A percentile compares a stretch with the other conserved stretches of the same genome.
Evolutionary conservation across 345 rosid species (phyloP).

Genomic region (Citrus cavaleriei): DNA sequence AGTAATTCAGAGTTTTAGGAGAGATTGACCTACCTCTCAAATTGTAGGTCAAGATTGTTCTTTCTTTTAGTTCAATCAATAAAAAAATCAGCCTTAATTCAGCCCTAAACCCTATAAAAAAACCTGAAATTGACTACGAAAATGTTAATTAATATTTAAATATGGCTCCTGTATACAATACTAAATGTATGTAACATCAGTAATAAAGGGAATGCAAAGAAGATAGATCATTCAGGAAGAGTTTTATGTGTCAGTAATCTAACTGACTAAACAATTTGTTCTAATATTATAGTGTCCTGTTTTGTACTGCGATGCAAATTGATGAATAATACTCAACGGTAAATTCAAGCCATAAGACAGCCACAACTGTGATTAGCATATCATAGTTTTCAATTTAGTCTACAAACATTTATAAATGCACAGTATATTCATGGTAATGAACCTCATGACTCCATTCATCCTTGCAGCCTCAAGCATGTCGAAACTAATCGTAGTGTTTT

Average conservation of each 20-base stretch:
- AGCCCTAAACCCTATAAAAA: too few species aligned
- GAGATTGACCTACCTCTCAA: too few species aligned
- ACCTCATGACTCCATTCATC: constrained; percentile 87
- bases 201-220: not conserved
- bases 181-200: not conserved
- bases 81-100: too few species aligned
- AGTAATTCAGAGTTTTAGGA: too few species aligned
- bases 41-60: too few species aligned
- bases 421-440: constrained; percentile 5
- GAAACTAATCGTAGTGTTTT: constrained; percentile 95
- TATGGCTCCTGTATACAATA: not conserved
- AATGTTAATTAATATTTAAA: not conserved
- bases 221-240: not conserved
- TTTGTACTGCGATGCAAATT: not conserved
- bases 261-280: too few species aligned
- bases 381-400: not conserved
- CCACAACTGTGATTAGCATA: too few species aligned
- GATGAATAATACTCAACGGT: not conserved
- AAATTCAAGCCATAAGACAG: not conserved
- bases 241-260: not conserved
- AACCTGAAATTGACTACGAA: constrained; percentile 20
- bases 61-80: too few species aligned
- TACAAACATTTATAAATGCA: not conserved
- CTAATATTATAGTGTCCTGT: too few species aligned
- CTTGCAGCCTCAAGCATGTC: constrained; percentile 96